phyloP scores from a whole-genome alignment of 352 stramenopile species.

The Globisporangium barbulae region DNA sequence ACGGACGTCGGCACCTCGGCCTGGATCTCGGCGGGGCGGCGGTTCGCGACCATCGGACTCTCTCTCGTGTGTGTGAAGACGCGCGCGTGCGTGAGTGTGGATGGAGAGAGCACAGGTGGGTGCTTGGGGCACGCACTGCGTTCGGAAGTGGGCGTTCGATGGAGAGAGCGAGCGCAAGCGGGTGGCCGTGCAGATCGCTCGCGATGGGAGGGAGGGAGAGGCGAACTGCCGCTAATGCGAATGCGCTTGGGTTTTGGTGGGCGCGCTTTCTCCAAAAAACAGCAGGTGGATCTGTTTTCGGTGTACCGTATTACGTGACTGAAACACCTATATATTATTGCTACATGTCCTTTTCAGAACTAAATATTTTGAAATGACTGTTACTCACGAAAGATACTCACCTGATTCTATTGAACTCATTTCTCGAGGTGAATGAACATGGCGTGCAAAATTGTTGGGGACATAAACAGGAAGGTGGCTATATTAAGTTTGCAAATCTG shows the following conservation, averaged over 20 bases:
- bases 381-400: too few relatives aligned
- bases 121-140: too few relatives aligned
- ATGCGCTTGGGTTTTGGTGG: background rate
- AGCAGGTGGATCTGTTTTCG: background rate
- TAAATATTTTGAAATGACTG: too few relatives aligned
- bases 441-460: background rate
- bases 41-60: conserved; percentile 39
- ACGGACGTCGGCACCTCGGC: conserved; percentile 53
- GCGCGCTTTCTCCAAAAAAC: background rate
- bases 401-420: too few relatives aligned
- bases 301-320: background rate
- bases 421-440: too few relatives aligned
- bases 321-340: too few relatives aligned
- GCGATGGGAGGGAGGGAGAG: too few relatives aligned
- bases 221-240: too few relatives aligned
- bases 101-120: too few relatives aligned
- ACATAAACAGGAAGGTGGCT: conserved; percentile 1
- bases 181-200: background rate
- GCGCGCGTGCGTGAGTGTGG: too few relatives aligned
- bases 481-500: background rate
- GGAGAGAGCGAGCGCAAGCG: background rate
- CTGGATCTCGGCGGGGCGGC: conserved; percentile 47
- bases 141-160: background rate
- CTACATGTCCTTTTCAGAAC: too few relatives aligned
- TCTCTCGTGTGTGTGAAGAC: too few relatives aligned